Conservation (phyloP, 2,329 filamentous ascomycete genomes). For the Xylariaceae sp. region DNA sequence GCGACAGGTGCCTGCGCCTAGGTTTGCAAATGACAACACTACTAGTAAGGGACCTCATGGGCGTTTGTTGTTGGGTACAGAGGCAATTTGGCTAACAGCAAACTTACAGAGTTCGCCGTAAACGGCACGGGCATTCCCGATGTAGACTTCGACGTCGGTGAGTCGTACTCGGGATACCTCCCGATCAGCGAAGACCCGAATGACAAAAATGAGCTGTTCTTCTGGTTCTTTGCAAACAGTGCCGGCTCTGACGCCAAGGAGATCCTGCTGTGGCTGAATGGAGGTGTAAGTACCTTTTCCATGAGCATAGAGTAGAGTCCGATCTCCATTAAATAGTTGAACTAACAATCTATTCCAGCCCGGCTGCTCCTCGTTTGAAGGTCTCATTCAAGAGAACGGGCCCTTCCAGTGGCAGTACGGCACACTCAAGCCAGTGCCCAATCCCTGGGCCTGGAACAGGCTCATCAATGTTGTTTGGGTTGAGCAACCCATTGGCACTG, state of each 20-base stretch:
- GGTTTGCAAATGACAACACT: slow-evolving; percentile 40
- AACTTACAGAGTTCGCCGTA: slow-evolving; percentile 58
- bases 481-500: slow-evolving; percentile 71
- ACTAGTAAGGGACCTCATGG: slow-evolving; percentile 31
- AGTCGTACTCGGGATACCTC: slow-evolving; percentile 64
- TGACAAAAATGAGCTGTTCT: slow-evolving; percentile 54
- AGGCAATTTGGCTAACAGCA: background rate
- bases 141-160: slow-evolving; percentile 66
- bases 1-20: slow-evolving; percentile 31
- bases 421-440: slow-evolving; percentile 67
- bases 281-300: slow-evolving; percentile 44
- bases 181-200: slow-evolving; percentile 55
- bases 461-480: slow-evolving; percentile 80
- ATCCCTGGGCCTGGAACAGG: slow-evolving; percentile 76
- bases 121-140: slow-evolving; percentile 67
- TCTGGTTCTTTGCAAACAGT: slow-evolving; percentile 62
- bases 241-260: slow-evolving; percentile 53
- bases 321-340: background rate
- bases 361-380: slow-evolving; percentile 68
- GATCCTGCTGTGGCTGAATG: slow-evolving; percentile 60
- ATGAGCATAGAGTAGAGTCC: background rate
- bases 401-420: slow-evolving; percentile 75
- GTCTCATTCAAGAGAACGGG: slow-evolving; percentile 78
- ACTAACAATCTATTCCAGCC: slow-evolving; percentile 45
- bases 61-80: background rate